Evolutionary conservation across 2,329 filamentous ascomycete species (phyloP), one percentile per base, ranked within the genome.

Genomic region (Cladophialophora exuberans): DNA sequence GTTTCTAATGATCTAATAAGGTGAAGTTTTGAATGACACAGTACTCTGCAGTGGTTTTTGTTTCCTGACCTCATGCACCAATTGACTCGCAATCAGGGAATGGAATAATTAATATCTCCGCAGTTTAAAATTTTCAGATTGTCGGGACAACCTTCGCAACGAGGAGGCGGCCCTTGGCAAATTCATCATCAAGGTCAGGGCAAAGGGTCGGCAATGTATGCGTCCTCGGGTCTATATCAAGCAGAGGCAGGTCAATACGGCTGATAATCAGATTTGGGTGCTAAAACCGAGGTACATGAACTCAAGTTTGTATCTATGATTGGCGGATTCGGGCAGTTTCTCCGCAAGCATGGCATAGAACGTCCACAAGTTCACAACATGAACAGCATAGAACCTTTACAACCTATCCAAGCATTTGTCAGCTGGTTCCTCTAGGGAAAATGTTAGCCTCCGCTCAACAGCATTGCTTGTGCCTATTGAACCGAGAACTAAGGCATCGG

Each of bases 211-310:
- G 25, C 18, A 20, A 38, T 31, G 26, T 18, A 18, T 20, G 23
- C 4, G 20, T 23, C 20, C 7, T 3, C n/a, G 18, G 10, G 20
- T 42, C 22, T 25, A 38, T 18, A 30, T 22, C 15, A 26, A 6
- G 22, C 13, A 33, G 23, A 7, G 13, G 28, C 15, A 5, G n/a
- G 13, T n/a, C 23, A 42, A 49, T 11, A 49, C 26, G 15, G 22
- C 26, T 25, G n/a, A n/a, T n/a, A n/a, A n/a, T 25, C 45, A 28
- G 7, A 38, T 18, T 17, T 18, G n/a, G 45, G 18, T 18, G 11
- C 31, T 23, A 39, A 28, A 39, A 38, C 45, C 45, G 45, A 49
- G 45, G 45, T 49, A 49, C 26, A 2, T 2, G 17, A 20, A 47
- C 10, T 6, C 23, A 15, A 5, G 15, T 42, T 28, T 6, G 31